phyloP scores from a whole-genome alignment of 805 yeast genomes.

The Metahyphopichia silvanorum region DNA sequence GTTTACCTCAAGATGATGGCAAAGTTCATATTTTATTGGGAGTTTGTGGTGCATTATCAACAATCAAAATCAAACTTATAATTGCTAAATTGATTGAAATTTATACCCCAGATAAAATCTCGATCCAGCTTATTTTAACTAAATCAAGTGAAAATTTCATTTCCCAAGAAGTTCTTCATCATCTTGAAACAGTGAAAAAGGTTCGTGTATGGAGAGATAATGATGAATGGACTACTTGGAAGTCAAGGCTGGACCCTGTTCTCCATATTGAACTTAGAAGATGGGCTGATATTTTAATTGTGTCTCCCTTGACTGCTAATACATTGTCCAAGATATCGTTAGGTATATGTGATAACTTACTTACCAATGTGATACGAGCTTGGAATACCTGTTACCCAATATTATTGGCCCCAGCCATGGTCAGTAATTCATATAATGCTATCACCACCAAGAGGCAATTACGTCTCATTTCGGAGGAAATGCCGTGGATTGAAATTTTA shows the following conservation, averaged over 20 bases:
- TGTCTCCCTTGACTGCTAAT: slow-evolving; percentile 95
- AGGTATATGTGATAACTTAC: slow-evolving; percentile 88
- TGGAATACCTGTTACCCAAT: slow-evolving; percentile 94
- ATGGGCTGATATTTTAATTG: slow-evolving; percentile 92
- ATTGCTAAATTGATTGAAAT: slow-evolving; percentile 50
- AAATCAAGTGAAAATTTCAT: slow-evolving; percentile 52
- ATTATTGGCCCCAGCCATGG: slow-evolving; percentile 93
- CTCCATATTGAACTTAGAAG: slow-evolving; percentile 90
- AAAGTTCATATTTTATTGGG: slow-evolving; percentile 55
- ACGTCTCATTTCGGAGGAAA: slow-evolving; percentile 73
- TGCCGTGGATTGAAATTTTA: slow-evolving; percentile 93
- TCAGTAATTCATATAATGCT: slow-evolving; percentile 85
- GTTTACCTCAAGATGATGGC: slow-evolving; percentile 51
- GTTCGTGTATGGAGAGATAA: slow-evolving; percentile 55
- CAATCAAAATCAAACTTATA: slow-evolving; percentile 50
- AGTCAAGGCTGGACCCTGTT: slow-evolving; percentile 80
- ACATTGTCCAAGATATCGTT: slow-evolving; percentile 84
- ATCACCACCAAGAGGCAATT: slow-evolving; percentile 84
- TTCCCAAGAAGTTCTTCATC: slow-evolving; percentile 40
- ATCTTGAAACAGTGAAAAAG: slow-evolving; percentile 36
- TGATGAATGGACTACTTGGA: slow-evolving; percentile 75
- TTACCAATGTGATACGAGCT: slow-evolving; percentile 88
- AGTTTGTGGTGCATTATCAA: slow-evolving; percentile 56
- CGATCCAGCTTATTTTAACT: slow-evolving; percentile 54
- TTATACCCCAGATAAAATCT: slow-evolving; percentile 47